Percentiles rank a stretch among this genome's conserved stretches.
These are phyloP conservation scores for Sapria himalayana DNA, from an alignment of 345 rosid genomes.

Conservation along the genomic window DNA sequence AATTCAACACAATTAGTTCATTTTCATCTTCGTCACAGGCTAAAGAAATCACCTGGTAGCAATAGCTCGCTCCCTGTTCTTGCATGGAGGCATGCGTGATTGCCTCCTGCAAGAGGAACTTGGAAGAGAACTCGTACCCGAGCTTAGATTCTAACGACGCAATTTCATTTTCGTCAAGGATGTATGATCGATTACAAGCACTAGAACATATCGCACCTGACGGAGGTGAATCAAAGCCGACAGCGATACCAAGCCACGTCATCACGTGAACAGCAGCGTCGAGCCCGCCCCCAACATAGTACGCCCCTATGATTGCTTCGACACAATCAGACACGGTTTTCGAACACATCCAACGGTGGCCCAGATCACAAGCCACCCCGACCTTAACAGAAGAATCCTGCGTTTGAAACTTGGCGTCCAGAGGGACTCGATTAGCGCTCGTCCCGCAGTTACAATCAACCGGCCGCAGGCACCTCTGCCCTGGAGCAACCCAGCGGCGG, in stretches of 20 bases:
- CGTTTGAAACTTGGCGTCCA: conserved; percentile 34
- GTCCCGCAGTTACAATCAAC: conserved; percentile 50
- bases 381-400: conserved; percentile 25
- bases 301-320: conserved; percentile 75
- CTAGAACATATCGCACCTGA: conserved; percentile 24
- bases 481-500: conserved; percentile 86
- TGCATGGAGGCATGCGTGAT: conserved; percentile 41
- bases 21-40: too few species aligned
- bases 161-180: conserved; percentile 26
- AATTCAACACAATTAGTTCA: too few species aligned
- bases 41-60: conserved; percentile 70
- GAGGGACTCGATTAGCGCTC: conserved; percentile 47
- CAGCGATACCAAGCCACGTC: conserved; percentile 65
- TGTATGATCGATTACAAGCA: conserved; percentile 24
- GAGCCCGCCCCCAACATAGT: conserved; percentile 51
- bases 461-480: conserved; percentile 29
- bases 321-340: conserved; percentile 73
- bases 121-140: conserved; percentile 29
- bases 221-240: conserved; percentile 23
- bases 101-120: conserved; percentile 70
- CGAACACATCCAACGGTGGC: conserved; percentile 77
- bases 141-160: conserved; percentile 38
- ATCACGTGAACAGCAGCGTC: conserved; percentile 33
- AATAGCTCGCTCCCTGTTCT: conserved; percentile 23
- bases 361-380: conserved; percentile 48